phyloP scores from a whole-genome alignment of 257 asterid species.

The Solanum sejunctum region DNA sequence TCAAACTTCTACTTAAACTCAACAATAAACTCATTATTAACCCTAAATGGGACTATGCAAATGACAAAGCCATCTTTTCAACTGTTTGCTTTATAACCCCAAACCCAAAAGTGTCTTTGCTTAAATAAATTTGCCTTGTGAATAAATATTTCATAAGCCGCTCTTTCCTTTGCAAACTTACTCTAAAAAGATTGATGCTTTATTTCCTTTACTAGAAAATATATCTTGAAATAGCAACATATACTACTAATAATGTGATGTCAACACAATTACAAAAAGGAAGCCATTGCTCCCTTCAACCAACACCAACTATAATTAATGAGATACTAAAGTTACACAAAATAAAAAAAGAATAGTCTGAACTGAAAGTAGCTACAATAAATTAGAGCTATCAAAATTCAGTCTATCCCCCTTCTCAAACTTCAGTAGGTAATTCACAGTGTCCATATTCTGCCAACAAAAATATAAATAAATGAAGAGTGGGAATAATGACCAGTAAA shows the following conservation, averaged over 20 bases:
- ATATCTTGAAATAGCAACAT: not conserved
- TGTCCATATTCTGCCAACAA: slow-evolving; percentile 47
- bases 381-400: not conserved
- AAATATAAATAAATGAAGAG: not conserved
- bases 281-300: not conserved
- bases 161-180: no score
- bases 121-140: not conserved
- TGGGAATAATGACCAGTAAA: not conserved
- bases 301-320: not conserved
- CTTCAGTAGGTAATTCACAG: slow-evolving; percentile 54
- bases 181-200: no score
- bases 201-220: not conserved
- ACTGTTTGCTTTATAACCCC: not conserved
- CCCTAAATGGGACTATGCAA: not conserved
- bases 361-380: not conserved
- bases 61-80: not conserved
- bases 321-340: not conserved
- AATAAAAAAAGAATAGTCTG: not conserved
- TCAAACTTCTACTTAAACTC: no score
- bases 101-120: not conserved
- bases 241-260: not conserved
- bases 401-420: slow-evolving; percentile 6
- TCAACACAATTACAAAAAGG: not conserved
- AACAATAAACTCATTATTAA: no score
- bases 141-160: not conserved